Percentiles rank a stretch among this genome's conserved stretches.
Conservation (phyloP, 768 basidiomycete species). For the Sporobolomyces pararoseus region DNA sequence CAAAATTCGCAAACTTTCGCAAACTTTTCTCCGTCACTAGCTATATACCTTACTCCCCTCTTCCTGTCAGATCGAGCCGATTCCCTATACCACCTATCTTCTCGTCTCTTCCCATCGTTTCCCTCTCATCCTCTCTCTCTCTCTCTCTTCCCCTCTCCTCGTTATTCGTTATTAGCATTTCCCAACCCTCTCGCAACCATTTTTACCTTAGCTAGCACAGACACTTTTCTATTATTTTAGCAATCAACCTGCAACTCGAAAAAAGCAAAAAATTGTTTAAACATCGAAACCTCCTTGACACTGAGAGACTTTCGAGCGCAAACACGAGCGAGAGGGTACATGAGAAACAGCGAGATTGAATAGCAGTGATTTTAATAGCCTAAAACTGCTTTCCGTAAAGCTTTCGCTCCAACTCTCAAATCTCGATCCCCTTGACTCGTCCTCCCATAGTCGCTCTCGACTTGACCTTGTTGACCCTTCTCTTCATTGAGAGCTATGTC, state of each 20-base stretch:
- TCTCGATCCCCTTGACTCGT: constrained; percentile 30
- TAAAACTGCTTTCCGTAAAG: constrained; percentile 27
- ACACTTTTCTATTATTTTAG: neutral
- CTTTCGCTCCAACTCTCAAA: constrained; percentile 30
- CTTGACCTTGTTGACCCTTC: constrained; percentile 20
- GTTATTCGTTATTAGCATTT: neutral
- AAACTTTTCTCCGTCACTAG: too few species aligned
- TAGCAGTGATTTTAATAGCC: constrained; percentile 37
- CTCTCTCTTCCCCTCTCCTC: neutral
- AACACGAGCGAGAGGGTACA: too few species aligned
- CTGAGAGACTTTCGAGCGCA: too few species aligned
- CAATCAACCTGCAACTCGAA: constrained; percentile 6
- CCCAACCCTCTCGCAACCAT: neutral
- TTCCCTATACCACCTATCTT: too few species aligned
- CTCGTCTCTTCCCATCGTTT: too few species aligned
- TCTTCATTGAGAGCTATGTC: constrained; percentile 1
- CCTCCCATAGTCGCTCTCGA: constrained; percentile 5
- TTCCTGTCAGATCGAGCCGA: too few species aligned
- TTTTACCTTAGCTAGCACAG: constrained; percentile 11
- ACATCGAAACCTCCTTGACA: too few species aligned
- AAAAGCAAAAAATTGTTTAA: too few species aligned
- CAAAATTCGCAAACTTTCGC: neutral
- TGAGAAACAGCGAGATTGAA: too few species aligned
- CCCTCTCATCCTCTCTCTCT: neutral
- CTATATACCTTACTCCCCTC: neutral